Evolutionary conservation across 2,329 filamentous ascomycete genomes (phyloP).

Genomic region (Sclerotinia sclerotiorum): DNA sequence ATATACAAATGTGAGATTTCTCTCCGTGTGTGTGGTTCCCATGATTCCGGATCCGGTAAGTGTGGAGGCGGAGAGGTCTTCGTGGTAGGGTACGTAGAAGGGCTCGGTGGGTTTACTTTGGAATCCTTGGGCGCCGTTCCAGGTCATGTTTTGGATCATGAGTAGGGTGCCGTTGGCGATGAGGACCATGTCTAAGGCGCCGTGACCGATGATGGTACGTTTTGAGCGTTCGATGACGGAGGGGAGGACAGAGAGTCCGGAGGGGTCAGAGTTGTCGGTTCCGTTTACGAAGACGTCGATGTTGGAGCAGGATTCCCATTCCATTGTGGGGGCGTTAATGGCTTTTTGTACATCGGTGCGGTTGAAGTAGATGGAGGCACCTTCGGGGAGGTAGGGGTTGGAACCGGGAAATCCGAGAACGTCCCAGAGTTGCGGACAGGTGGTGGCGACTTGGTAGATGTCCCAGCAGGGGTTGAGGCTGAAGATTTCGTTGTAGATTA

Average conservation of each 20-base stretch:
- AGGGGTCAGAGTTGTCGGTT: constrained; percentile 54
- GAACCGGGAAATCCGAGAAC: constrained; percentile 64
- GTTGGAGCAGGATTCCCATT: constrained; percentile 58
- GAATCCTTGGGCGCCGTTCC: constrained; percentile 62
- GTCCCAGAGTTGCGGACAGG: constrained; percentile 70
- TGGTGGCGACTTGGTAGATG: constrained; percentile 70
- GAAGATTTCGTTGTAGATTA: constrained; percentile 54
- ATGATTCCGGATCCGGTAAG: constrained; percentile 67
- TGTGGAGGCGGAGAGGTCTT: constrained; percentile 66
- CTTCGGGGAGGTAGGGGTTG: constrained; percentile 61
- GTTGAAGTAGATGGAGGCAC: constrained; percentile 62
- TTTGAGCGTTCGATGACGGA: constrained; percentile 71
- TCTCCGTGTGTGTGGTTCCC: constrained; percentile 70
- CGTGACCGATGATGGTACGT: constrained; percentile 73
- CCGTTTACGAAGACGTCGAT: constrained; percentile 48
- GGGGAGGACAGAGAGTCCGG: constrained; percentile 60
- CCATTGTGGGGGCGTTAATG: constrained; percentile 62
- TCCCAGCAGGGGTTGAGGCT: constrained; percentile 76
- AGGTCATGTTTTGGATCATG: constrained; percentile 69
- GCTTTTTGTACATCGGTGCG: constrained; percentile 59
- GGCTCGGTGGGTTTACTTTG: constrained; percentile 44
- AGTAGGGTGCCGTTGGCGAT: constrained; percentile 61
- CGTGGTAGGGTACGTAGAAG: constrained; percentile 52
- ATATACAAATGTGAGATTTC: constrained; percentile 61
- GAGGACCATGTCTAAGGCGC: constrained; percentile 54